Conservation (phyloP, 2,329 filamentous ascomycete species). For the Fusarium foetens region DNA sequence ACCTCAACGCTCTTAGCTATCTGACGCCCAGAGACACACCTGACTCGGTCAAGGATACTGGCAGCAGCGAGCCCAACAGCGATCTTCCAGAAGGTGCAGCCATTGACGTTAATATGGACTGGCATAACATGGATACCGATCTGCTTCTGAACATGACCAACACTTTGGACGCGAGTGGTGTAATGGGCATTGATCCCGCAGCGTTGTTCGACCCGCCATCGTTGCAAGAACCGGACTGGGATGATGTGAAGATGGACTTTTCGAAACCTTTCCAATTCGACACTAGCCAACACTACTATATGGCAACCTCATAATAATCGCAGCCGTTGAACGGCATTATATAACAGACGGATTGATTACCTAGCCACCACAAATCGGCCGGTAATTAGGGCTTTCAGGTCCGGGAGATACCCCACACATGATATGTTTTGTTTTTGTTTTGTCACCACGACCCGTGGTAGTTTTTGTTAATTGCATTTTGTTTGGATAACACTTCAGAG, state of each 20-base stretch:
- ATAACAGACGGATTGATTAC: background rate
- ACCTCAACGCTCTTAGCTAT: conserved; percentile 63
- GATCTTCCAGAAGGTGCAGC: conserved; percentile 67
- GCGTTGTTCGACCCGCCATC: conserved; percentile 42
- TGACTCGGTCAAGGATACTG: conserved; percentile 70
- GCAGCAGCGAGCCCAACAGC: conserved; percentile 68
- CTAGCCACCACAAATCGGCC: conserved; percentile 11
- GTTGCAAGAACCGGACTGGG: conserved; percentile 54
- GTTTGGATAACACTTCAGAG: conserved; percentile 22
- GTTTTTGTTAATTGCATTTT: conserved; percentile 18
- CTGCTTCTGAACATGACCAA: conserved; percentile 56
- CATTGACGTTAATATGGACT: conserved; percentile 64
- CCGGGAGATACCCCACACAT: conserved; percentile 45
- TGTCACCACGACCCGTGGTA: conserved; percentile 15
- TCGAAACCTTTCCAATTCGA: conserved; percentile 65
- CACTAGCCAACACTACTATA: conserved; percentile 50
- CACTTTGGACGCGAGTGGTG: conserved; percentile 33
- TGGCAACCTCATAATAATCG: conserved; percentile 43
- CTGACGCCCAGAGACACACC: conserved; percentile 73
- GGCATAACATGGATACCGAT: conserved; percentile 59
- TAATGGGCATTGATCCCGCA: conserved; percentile 40
- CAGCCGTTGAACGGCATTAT: conserved; percentile 5
- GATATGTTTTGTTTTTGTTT: conserved; percentile 36
- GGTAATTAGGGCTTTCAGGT: conserved; percentile 30
- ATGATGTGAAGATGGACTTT: conserved; percentile 62